phyloP scores from a whole-genome alignment of 2,329 filamentous ascomycete genomes.

The Bipolaris victoriae region DNA sequence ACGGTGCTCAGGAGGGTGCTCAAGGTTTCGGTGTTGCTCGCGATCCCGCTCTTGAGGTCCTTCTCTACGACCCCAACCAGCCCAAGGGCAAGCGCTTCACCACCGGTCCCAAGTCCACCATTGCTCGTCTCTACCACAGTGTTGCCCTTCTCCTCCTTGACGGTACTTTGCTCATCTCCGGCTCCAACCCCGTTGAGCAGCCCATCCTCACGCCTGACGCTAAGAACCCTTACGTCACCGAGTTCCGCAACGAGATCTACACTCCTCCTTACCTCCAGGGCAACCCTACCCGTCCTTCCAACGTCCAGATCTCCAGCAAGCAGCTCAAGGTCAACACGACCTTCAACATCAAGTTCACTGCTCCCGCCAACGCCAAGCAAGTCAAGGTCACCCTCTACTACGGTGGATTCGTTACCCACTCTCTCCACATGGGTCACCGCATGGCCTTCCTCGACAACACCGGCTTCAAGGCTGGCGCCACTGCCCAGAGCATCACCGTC shows the following conservation, averaged over 20 bases:
- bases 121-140: conserved; percentile 64
- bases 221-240: conserved; percentile 60
- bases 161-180: conserved; percentile 64
- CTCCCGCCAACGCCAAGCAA: conserved; percentile 50
- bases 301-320: conserved; percentile 55
- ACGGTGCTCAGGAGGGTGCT: conserved; percentile 63
- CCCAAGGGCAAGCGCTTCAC: conserved; percentile 59
- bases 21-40: conserved; percentile 66
- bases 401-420: conserved; percentile 67
- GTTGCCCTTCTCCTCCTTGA: conserved; percentile 65
- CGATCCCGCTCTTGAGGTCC: conserved; percentile 60
- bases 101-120: conserved; percentile 52
- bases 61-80: conserved; percentile 64
- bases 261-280: conserved; percentile 66
- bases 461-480: conserved; percentile 54
- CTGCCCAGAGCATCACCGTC: conserved; percentile 57
- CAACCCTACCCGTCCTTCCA: conserved; percentile 58
- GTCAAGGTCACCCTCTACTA: conserved; percentile 63
- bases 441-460: conserved; percentile 61
- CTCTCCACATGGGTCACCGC: conserved; percentile 66
- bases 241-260: conserved; percentile 68
- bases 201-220: conserved; percentile 56
- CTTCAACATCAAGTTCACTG: conserved; percentile 58
- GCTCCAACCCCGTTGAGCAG: conserved; percentile 66
- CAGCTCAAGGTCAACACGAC: conserved; percentile 51